These are phyloP conservation scores for Nothophaeocryptopus gaeumannii DNA, from an alignment of 2,329 filamentous ascomycete genomes.

Conservation along the genomic window DNA sequence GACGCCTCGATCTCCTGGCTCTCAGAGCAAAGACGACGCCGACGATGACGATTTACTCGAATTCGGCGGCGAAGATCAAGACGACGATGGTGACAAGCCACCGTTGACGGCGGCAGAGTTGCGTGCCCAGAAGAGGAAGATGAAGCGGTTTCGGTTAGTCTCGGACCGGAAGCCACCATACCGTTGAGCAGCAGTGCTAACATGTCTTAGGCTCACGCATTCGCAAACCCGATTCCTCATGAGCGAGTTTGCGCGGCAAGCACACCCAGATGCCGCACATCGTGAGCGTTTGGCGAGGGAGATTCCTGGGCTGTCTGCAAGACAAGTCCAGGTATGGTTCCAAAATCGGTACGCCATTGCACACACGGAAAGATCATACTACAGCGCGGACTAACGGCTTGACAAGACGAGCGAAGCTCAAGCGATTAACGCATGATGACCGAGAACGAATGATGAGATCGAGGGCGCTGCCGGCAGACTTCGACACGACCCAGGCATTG, in stretches of 20 bases:
- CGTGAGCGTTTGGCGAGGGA: slow-evolving; percentile 81
- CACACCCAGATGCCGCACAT: slow-evolving; percentile 88
- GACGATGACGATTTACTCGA: slow-evolving; percentile 42
- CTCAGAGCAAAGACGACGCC: slow-evolving; percentile 32
- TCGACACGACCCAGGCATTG: slow-evolving; percentile 59
- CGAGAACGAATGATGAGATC: slow-evolving; percentile 61
- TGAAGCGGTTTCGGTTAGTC: slow-evolving; percentile 73
- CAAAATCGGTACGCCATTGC: slow-evolving; percentile 72
- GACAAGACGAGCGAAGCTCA: slow-evolving; percentile 58
- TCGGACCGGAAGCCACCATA: not conserved
- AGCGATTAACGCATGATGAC: slow-evolving; percentile 60
- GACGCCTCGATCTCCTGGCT: slow-evolving; percentile 43
- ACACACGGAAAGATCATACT: not conserved
- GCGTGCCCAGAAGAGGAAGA: slow-evolving; percentile 51
- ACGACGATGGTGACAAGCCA: slow-evolving; percentile 29
- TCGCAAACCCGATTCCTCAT: slow-evolving; percentile 96
- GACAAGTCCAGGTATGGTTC: slow-evolving; percentile 98
- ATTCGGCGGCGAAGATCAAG: slow-evolving; percentile 33
- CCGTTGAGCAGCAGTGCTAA: slow-evolving; percentile 16
- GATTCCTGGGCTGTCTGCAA: slow-evolving; percentile 85
- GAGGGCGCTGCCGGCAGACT: slow-evolving; percentile 57
- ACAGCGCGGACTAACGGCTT: slow-evolving; percentile 11
- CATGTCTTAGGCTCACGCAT: slow-evolving; percentile 70
- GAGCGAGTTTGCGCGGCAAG: slow-evolving; percentile 94
- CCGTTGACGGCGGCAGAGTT: slow-evolving; percentile 48